Evolutionary conservation across 768 basidiomycete genomes (phyloP).

Genomic region (Lentinula detonsa): DNA sequence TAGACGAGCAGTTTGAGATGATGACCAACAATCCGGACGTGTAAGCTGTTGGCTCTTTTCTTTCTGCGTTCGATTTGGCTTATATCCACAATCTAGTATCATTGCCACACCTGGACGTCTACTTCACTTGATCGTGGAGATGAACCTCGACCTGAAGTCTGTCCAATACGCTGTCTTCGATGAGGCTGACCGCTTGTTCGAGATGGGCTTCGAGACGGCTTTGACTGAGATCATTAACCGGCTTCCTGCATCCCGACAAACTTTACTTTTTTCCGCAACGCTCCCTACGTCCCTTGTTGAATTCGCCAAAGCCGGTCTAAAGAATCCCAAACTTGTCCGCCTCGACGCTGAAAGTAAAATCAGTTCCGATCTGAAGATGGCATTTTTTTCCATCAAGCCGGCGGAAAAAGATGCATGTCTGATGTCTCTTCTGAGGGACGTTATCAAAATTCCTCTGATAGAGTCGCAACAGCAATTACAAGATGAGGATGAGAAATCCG

Average conservation of each 20-base stretch:
- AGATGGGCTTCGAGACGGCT: conserved; percentile 94
- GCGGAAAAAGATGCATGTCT: conserved; percentile 93
- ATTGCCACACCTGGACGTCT: conserved; percentile 98
- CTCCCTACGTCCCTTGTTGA: conserved; percentile 94
- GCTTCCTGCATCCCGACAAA: conserved; percentile 82
- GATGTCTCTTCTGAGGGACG: conserved; percentile 76
- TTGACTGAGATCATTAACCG: conserved; percentile 89
- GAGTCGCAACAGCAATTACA: conserved; percentile 23
- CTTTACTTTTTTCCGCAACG: conserved; percentile 93
- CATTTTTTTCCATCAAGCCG: conserved; percentile 89
- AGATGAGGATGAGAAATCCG: conserved; percentile 22
- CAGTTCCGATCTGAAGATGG: conserved; percentile 87
- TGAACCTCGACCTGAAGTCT: conserved; percentile 86
- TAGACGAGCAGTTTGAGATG: conserved; percentile 96
- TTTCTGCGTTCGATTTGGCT: conserved; percentile 7
- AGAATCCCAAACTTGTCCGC: conserved; percentile 92
- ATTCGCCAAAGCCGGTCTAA: conserved; percentile 95
- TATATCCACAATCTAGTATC: conserved; percentile 46
- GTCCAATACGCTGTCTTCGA: conserved; percentile 93
- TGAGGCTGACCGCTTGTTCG: conserved; percentile 97
- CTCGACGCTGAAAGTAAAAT: conserved; percentile 96
- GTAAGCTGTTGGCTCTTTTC: conserved; percentile 43
- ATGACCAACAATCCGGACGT: conserved; percentile 93
- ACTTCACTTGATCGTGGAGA: conserved; percentile 94
- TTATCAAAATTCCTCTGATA: conserved; percentile 74